phyloP scores from a whole-genome alignment of 805 yeast species.

The Cyberlindnera bimundalis region DNA sequence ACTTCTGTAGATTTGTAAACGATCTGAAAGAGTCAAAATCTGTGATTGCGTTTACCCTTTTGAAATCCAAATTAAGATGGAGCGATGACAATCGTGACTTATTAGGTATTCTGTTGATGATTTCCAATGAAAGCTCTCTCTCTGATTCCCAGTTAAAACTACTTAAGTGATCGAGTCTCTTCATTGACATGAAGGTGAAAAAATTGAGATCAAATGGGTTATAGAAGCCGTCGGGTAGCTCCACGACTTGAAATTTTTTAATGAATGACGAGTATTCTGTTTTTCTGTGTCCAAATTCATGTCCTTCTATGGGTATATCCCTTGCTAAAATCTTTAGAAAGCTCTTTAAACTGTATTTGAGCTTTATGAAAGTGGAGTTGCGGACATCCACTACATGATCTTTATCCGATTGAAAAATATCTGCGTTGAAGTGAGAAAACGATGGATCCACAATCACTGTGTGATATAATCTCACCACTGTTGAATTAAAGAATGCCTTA shows the following conservation, averaged over 20 bases:
- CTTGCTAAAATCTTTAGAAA: slow-evolving; percentile 27
- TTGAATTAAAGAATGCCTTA: slow-evolving; percentile 30
- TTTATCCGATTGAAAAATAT: slow-evolving; percentile 28
- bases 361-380: slow-evolving; percentile 32
- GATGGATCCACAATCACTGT: slow-evolving; percentile 30
- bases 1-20: slow-evolving; percentile 31
- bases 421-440: slow-evolving; percentile 37
- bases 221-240: slow-evolving; percentile 40
- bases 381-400: slow-evolving; percentile 14
- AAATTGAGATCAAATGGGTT: slow-evolving; percentile 33
- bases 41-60: slow-evolving; percentile 12
- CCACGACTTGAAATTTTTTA: slow-evolving; percentile 31
- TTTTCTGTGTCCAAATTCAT: not conserved
- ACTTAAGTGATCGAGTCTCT: slow-evolving; percentile 28
- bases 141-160: slow-evolving; percentile 34
- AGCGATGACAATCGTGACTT: slow-evolving; percentile 27
- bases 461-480: slow-evolving; percentile 35
- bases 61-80: slow-evolving; percentile 32
- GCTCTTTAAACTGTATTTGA: slow-evolving; percentile 38
- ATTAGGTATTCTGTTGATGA: slow-evolving; percentile 33
- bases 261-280: slow-evolving; percentile 20
- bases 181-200: slow-evolving; percentile 27
- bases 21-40: slow-evolving; percentile 13
- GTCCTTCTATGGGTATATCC: slow-evolving; percentile 4
- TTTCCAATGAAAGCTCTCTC: slow-evolving; percentile 31